Base-by-base conservation (phyloP, 2,329 filamentous ascomycete species). In the Rhinocladiella similis region DNA sequence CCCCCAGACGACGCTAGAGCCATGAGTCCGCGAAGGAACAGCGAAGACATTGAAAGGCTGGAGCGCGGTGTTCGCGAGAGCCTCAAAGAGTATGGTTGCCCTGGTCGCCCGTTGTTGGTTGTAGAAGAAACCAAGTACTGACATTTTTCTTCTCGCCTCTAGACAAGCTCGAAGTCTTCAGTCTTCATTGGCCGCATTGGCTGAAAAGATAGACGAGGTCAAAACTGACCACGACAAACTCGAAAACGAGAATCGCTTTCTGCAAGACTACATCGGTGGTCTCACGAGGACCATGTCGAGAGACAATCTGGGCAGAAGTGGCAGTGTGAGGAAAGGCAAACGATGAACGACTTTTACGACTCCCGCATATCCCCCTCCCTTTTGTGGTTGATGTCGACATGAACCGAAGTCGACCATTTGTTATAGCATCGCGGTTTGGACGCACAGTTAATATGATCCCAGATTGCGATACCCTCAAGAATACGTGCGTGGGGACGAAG, bases 181-280 rank as follows among this genome's bases (percentile, higher is more conserved):
- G 74, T 90, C 91, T 52, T 96, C 91, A 25, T 84, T 99, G 33
- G 81, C 95, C 60, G 90, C 88, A 61, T 88, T 97, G 42, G 91
- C 96, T 64, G 90, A 96, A 73, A 89, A 91, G 50, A 95, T 97
- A 71, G 94, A 99, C 70, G 90, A 90, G 27, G 92, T 97, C 62
- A 90, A 91, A 73, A 88, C 89, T 66, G 93, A 97, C 70, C 92
- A 99, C 70, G 91, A 97, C 76, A 97, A 96, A 75, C 85, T 99
- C 53, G 92, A 97, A 73, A 94, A 83, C 72, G 92, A 97, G 73
- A 99, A 99, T 80, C 93, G 91, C 68, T 97, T 97, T 69, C 77
- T 99, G 47, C 93, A 97, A 73, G 96, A 96, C 73, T 97, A 97
- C 72, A 97, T 97, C 67, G 93, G 93, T 63, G 93, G 96, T 69